Evolutionary conservation across 1,139 yeast genomes (phyloP), one percentile per base, ranked within the genome.

Genomic region (Saccharomyces hybrid): DNA sequence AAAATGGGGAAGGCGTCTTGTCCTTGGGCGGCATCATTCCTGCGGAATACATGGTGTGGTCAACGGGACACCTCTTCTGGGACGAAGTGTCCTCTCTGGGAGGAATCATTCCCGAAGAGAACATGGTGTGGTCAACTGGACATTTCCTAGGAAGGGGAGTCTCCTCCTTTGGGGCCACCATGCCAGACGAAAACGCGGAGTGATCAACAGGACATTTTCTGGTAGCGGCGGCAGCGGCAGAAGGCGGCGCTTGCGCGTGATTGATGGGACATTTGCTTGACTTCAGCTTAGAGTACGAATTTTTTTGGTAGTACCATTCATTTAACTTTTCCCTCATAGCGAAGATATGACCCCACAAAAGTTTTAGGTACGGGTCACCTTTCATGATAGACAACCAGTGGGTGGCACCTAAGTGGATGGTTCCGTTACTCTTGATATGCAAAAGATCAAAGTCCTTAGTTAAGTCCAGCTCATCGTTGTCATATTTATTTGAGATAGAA

Each of bases 371-470:
- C 2, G 80, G 77, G 59, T 78, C 82, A 59, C 80, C 80, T 60
- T 78, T 75, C 71, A 78, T 78, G 29, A 78, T 73, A 28, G 80
- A 80, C 60, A 78, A 65, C 81, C 82, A 78, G 29, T 80, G 79
- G 3, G 80, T 75, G 1, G 79, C 77, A 53, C 80, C 80, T 48
- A 78, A 70, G 63, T 78, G 80, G 2, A 77, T 74, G 0, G 79
- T 77, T 2, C 81, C 77, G 49, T 76, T 76, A 31, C 75, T 72
- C 49, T 78, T 77, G n/a, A 78, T 72, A 62, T 78, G 80, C 44
- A 78, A 59, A 68, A 78, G 76, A 60, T 78, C 79, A 53, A 78
- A 77, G 57, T 76, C 77, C 57, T 76, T 70, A 0, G 79, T 75
- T 48, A 77, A 64, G 58, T 77, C 79, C 34, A 78, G 57, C 51